phyloP scores from a whole-genome alignment of 371 early-diverging fungal species.

The Circinella umbellata region DNA sequence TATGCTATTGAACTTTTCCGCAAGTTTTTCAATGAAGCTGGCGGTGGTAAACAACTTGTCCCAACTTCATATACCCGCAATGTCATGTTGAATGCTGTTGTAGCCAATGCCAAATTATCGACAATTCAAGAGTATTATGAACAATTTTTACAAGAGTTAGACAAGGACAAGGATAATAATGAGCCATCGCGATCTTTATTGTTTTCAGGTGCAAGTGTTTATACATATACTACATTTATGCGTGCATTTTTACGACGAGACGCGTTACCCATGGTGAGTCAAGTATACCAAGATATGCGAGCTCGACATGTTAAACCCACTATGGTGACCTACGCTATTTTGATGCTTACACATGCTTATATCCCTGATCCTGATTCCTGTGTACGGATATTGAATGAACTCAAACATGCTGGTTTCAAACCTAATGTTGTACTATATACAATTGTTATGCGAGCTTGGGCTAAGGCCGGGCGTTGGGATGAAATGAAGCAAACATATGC shows the following conservation, averaged over 20 bases:
- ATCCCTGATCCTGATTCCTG: constrained; percentile 51
- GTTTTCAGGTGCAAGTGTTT: constrained; percentile 36
- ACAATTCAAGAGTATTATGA: constrained; percentile 36
- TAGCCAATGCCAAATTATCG: constrained; percentile 27
- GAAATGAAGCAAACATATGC: constrained; percentile 40
- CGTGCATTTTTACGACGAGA: constrained; percentile 50
- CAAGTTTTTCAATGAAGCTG: constrained; percentile 31
- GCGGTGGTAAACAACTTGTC: not conserved
- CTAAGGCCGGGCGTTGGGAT: constrained; percentile 44
- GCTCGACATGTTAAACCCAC: constrained; percentile 40
- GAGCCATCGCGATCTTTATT: constrained; percentile 7
- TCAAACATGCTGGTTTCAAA: constrained; percentile 29
- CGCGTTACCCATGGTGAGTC: constrained; percentile 39
- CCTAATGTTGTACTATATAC: constrained; percentile 47
- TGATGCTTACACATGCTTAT: constrained; percentile 53
- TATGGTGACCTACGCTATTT: constrained; percentile 39
- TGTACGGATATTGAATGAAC: constrained; percentile 32
- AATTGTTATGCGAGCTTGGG: constrained; percentile 54
- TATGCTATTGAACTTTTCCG: constrained; percentile 39
- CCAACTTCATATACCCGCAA: constrained; percentile 41
- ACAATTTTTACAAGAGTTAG: constrained; percentile 25
- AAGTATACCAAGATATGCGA: constrained; percentile 49
- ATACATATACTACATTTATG: constrained; percentile 53
- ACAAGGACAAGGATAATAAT: not conserved
- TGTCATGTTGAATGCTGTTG: constrained; percentile 44